Base-by-base conservation (phyloP, 2,329 filamentous ascomycete genomes). In the Davidsoniella eucalypti region DNA sequence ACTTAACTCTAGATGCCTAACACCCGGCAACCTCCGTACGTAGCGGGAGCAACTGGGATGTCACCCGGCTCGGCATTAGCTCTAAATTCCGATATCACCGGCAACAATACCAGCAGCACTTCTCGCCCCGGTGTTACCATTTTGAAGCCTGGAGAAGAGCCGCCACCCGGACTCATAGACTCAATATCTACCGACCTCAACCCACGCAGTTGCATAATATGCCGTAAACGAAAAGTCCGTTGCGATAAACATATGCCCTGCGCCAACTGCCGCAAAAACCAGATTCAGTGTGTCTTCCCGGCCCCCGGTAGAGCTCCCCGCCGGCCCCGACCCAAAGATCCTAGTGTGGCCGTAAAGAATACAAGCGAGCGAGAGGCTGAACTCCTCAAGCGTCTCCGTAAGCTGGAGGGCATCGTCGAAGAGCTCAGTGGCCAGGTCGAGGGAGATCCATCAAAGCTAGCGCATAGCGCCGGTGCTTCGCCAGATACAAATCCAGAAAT, bases 171-270 rank as follows among this genome's bases (percentile, higher is more conserved):
- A 17, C 47, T 50, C 7, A 18, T 52, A 37, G 53, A 44, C 44
- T 29, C 47, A 36, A 47, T 43, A 33, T 45, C 47, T 44, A 42
- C 64, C 5, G 62, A 62, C 37, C 52, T 71, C 44, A 72, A 72
- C 54, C 69, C 69, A 26, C 64, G 69, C 54, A 71, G 69, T 54
- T 72, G 69, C 56, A 68, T 72, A 16, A 71, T 68, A 38, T 72
- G 69, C 54, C 65, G 69, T 9, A 67, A 69, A 42, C 68, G 79
- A 54, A 82, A 84, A 63, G 83, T 87, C 50, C 81, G 82, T 58
- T 87, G 83, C 69, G 81, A 87, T 67, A 87, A 87, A 67, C 72
- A 76, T 58, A 77, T 84, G 68, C 80, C 82, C 14, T 87, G 83
- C 63, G 77, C 77, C 57, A 87, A 87, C 61, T 87, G 83, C 61